Evolutionary conservation across 768 basidiomycete genomes (phyloP).

Genomic region (Xerocomus potaroensis): DNA sequence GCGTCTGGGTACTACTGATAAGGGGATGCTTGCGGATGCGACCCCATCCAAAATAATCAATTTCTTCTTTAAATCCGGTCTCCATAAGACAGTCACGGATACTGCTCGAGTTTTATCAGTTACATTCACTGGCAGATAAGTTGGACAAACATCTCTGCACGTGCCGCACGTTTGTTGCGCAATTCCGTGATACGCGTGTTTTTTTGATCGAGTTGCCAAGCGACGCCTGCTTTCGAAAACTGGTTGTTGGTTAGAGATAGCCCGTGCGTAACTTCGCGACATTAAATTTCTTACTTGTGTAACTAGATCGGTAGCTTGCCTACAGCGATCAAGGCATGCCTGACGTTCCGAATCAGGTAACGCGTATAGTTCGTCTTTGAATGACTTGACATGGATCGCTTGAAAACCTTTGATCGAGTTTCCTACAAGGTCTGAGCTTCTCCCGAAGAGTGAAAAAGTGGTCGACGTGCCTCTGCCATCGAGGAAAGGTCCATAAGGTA

Average conservation of each 20-base stretch:
- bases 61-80: conserved; percentile 24
- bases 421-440: conserved; percentile 13
- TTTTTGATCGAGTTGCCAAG: conserved; percentile 22
- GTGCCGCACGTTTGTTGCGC: conserved; percentile 21
- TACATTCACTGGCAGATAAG: neutral
- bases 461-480: conserved; percentile 17
- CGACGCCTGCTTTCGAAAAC: conserved; percentile 25
- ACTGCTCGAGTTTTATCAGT: conserved; percentile 14
- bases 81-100: conserved; percentile 16
- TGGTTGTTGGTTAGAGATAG: conserved; percentile 12
- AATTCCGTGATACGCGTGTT: conserved; percentile 16
- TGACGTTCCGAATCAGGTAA: conserved; percentile 15
- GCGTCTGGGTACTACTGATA: conserved; percentile 22
- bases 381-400: conserved; percentile 11
- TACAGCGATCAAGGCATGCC: conserved; percentile 16
- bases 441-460: neutral
- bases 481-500: conserved; percentile 26
- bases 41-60: conserved; percentile 29
- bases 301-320: conserved; percentile 4
- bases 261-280: neutral
- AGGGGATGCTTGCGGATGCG: conserved; percentile 28
- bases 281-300: conserved; percentile 10
- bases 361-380: conserved; percentile 11
- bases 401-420: conserved; percentile 22
- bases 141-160: conserved; percentile 25